Evolutionary conservation across 768 basidiomycete species (phyloP).

Genomic region (Crassisporium funariophilum): DNA sequence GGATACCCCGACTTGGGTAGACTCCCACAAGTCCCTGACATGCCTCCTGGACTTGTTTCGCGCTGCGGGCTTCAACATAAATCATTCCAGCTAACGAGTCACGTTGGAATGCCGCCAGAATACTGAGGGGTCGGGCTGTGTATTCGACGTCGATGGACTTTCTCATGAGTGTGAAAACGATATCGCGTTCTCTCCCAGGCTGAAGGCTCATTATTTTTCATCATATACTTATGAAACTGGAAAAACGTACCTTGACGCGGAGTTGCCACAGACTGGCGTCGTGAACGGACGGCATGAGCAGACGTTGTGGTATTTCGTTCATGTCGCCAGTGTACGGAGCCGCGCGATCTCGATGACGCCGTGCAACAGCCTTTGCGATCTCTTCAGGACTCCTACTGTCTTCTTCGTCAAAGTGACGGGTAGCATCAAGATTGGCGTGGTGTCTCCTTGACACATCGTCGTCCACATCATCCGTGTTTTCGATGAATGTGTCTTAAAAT

Average conservation of each 20-base stretch:
- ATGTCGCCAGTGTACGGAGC: slow-evolving; percentile 87
- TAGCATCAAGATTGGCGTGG: slow-evolving; percentile 67
- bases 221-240: background rate
- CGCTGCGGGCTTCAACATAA: slow-evolving; percentile 91
- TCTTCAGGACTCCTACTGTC: slow-evolving; percentile 81
- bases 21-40: slow-evolving; percentile 91
- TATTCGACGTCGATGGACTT: slow-evolving; percentile 88
- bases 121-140: slow-evolving; percentile 75
- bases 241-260: slow-evolving; percentile 73
- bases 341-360: slow-evolving; percentile 70
- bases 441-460: slow-evolving; percentile 62
- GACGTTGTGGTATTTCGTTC: slow-evolving; percentile 89
- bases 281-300: slow-evolving; percentile 95
- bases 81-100: slow-evolving; percentile 96
- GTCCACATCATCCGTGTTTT: slow-evolving; percentile 63
- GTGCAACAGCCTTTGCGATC: slow-evolving; percentile 79
- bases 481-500: slow-evolving; percentile 68
- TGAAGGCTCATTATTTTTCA: slow-evolving; percentile 28
- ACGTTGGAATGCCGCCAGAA: slow-evolving; percentile 92
- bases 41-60: slow-evolving; percentile 83
- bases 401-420: slow-evolving; percentile 65
- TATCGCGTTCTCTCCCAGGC: slow-evolving; percentile 91
- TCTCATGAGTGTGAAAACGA: slow-evolving; percentile 93
- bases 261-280: slow-evolving; percentile 97
- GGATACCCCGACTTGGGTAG: slow-evolving; percentile 79